Base-by-base conservation (phyloP, 2,329 filamentous ascomycete genomes). In the Pseudonectria buxi region DNA sequence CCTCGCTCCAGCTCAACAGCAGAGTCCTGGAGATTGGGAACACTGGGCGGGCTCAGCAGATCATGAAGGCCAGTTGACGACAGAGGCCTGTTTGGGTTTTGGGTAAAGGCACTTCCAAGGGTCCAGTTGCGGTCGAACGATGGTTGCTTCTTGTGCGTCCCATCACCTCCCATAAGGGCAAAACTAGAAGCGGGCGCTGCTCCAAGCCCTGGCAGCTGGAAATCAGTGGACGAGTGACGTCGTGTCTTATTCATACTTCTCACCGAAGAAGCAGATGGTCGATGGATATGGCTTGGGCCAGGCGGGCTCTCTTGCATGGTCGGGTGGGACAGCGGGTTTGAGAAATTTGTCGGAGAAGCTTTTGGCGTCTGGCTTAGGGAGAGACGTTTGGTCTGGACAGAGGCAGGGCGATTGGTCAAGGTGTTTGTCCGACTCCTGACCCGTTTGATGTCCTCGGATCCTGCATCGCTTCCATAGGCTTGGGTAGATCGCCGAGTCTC, bases 151-250 rank as follows among this genome's bases (percentile, higher is more conserved):
- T 72, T 80, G 49, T 81, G 78, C 18, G 56, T 41, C 12, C 49
- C 47, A 16, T 68, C 65, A 18, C 53, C 36, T 34, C 58, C 59
- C 12, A 64, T 57, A 43, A 71, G 67, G 13, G 59, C 53, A 28
- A 71, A 46, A 39, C 69, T 73, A 5, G 67, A 43, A 31, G 44
- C 30, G 16, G 50, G 66, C 9, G 50, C 45, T 18, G 45, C 35
- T 31, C 40, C 41, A 13, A 36, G 33, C 10, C 46, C 50, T 14
- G 46, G 41, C 25, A 67, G 58, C 33, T 77, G 72, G 55, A 80
- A 83, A 48, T 94, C 87, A 32, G 86, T 87, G 3, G 86, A 92
- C 2, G 89, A 95, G 62, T 94, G 88, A 40, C 88, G 82, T 28
- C 88, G 78, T 27, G 83, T 86, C 57, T 94, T 86, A 51, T 92